phyloP scores from a whole-genome alignment of 192 early-diverging fungal species.

The Umbelopsis vinacea region DNA sequence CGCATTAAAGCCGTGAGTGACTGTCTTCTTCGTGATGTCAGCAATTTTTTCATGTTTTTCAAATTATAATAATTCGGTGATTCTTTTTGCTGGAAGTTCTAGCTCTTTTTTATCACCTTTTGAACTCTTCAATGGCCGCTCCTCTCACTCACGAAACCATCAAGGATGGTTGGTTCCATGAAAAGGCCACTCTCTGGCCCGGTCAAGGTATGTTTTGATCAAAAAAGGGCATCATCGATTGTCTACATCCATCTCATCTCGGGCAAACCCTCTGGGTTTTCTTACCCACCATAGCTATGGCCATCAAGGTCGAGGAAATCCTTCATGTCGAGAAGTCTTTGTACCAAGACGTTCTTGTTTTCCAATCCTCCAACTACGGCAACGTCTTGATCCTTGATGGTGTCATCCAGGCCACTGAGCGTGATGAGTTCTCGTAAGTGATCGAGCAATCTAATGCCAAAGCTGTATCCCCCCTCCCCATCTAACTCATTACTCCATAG shows the following conservation, averaged over 20 bases:
- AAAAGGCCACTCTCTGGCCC: slow-evolving; percentile 94
- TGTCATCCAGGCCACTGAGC: slow-evolving; percentile 97
- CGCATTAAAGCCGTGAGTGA: neutral
- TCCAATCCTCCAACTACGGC: slow-evolving; percentile 93
- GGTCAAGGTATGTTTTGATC: slow-evolving; percentile 75
- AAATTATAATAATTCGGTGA: neutral
- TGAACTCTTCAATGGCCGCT: slow-evolving; percentile 36
- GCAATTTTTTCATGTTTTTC: slow-evolving; percentile 25
- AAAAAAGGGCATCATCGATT: neutral
- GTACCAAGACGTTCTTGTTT: slow-evolving; percentile 98
- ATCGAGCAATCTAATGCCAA: neutral
- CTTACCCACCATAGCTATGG: slow-evolving; percentile 72
- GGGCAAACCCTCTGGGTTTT: neutral
- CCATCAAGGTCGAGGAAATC: slow-evolving; percentile 93
- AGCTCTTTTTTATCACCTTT: neutral
- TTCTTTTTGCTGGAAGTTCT: slow-evolving; percentile 21
- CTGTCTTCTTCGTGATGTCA: neutral
- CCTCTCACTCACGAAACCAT: slow-evolving; percentile 87
- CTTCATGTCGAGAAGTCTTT: slow-evolving; percentile 93
- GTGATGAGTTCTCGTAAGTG: slow-evolving; percentile 95
- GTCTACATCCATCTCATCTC: neutral
- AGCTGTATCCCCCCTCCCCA: no score
- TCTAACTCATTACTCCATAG: slow-evolving; percentile 34
- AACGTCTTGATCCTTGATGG: slow-evolving; percentile 98
- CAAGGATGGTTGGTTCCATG: slow-evolving; percentile 96